Conservation (phyloP, 495 filamentous ascomycete genomes). For the Aspergillus sparsus region DNA sequence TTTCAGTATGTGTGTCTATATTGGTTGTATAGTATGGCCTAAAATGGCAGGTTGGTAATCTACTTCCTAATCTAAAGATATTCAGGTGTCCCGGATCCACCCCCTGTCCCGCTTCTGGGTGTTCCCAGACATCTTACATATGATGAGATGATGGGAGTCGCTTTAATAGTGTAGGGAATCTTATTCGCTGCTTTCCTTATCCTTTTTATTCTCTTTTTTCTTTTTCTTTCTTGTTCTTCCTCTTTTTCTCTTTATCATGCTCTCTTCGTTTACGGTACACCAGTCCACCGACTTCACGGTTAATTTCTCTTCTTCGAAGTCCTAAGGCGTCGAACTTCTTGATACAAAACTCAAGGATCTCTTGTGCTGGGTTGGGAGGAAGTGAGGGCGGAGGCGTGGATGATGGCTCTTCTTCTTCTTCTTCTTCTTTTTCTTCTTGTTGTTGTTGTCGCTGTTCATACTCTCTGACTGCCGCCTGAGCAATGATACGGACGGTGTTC, state of each 20-base stretch:
- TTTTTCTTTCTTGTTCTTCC: not conserved
- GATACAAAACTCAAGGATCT: slow-evolving; percentile 42
- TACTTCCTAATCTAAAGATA: too few species aligned
- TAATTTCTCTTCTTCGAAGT: slow-evolving; percentile 35
- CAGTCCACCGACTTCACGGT: slow-evolving; percentile 39
- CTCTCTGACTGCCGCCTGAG: slow-evolving; percentile 40
- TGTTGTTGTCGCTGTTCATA: slow-evolving; percentile 18
- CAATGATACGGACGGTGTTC: slow-evolving; percentile 46
- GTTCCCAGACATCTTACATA: too few species aligned
- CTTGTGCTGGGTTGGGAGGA: slow-evolving; percentile 18
- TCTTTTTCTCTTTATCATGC: not conserved
- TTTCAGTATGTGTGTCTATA: too few species aligned
- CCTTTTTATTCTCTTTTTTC: not conserved
- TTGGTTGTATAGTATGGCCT: too few species aligned
- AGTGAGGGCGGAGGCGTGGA: not conserved
- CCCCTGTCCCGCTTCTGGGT: too few species aligned
- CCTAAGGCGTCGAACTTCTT: slow-evolving; percentile 34
- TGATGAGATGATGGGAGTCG: too few species aligned
- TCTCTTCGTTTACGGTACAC: slow-evolving; percentile 21
- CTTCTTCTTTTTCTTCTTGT: not conserved
- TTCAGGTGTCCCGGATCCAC: too few species aligned
- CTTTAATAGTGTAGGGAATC: not conserved
- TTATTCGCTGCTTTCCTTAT: not conserved
- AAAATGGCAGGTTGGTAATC: too few species aligned
- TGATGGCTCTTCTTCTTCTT: not conserved